phyloP scores from a whole-genome alignment of 768 basidiomycete genomes.

The Boletus bicolor region DNA sequence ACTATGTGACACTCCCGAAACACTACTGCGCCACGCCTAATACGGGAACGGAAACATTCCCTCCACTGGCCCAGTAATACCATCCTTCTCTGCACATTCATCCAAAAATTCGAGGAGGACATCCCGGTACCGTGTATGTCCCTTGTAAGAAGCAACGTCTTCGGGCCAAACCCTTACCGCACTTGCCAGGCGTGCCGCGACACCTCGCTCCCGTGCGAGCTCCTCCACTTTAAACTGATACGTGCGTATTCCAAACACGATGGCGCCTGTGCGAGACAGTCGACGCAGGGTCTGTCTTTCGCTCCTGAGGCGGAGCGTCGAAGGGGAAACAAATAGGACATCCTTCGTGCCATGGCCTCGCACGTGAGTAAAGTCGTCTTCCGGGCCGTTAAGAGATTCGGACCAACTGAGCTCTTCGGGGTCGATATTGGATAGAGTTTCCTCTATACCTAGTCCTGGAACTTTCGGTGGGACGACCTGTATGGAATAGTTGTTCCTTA shows the following conservation, averaged over 20 bases:
- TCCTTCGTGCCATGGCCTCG: slow-evolving; percentile 17
- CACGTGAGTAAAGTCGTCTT: slow-evolving; percentile 40
- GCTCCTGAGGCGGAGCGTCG: slow-evolving; percentile 52
- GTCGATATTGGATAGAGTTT: slow-evolving; percentile 38
- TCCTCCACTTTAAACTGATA: slow-evolving; percentile 57
- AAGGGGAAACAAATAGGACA: slow-evolving; percentile 29
- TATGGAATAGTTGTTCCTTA: slow-evolving; percentile 66
- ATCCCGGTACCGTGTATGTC: slow-evolving; percentile 21
- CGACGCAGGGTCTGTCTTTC: slow-evolving; percentile 73
- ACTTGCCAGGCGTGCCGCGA: slow-evolving; percentile 60
- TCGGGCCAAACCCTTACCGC: slow-evolving; percentile 67
- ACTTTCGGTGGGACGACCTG: slow-evolving; percentile 33
- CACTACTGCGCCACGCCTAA: not conserved
- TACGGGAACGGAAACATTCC: slow-evolving; percentile 19
- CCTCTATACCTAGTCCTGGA: slow-evolving; percentile 3
- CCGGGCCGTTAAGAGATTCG: slow-evolving; percentile 50
- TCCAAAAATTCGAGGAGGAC: slow-evolving; percentile 27
- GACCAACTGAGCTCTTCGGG: slow-evolving; percentile 70
- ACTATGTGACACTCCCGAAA: not conserved
- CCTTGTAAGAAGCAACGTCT: slow-evolving; percentile 45
- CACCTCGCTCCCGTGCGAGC: slow-evolving; percentile 53
- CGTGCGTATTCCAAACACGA: slow-evolving; percentile 71
- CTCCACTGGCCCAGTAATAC: slow-evolving; percentile 8
- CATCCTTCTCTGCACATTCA: slow-evolving; percentile 22
- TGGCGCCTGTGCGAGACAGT: slow-evolving; percentile 58